Evolutionary conservation across 768 basidiomycete species (phyloP).

Genomic region (Hortiboletus flavorubellus): DNA sequence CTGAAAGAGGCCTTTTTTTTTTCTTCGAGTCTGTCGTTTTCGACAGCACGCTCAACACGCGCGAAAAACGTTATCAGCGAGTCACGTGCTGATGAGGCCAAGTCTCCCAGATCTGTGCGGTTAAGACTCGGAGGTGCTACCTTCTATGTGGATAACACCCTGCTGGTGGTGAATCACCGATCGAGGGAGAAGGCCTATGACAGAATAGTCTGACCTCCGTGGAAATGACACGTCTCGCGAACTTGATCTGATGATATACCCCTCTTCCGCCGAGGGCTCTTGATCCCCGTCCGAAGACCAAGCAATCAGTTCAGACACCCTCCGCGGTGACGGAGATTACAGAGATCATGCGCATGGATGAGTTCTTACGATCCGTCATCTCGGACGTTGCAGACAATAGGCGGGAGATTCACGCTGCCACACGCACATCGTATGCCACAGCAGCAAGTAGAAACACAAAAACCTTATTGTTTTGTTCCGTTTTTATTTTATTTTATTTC

Average conservation of each 20-base stretch:
- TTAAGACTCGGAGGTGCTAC: neutral
- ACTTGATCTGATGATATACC: neutral
- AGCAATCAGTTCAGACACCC: neutral
- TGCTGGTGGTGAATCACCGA: no score
- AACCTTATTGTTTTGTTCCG: neutral
- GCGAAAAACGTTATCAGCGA: conserved; percentile 1
- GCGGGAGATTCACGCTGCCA: neutral
- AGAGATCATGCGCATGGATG: neutral
- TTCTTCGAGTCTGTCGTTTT: neutral
- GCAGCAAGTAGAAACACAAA: neutral
- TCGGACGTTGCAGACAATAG: neutral
- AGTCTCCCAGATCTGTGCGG: neutral
- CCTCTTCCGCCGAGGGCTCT: neutral
- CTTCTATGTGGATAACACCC: no score
- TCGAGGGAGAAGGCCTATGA: no score
- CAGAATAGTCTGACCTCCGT: no score
- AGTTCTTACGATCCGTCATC: neutral
- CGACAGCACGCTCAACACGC: neutral
- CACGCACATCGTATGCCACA: neutral
- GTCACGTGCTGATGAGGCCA: conserved; percentile 15
- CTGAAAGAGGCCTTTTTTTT: neutral
- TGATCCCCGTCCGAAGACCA: neutral
- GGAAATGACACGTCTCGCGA: no score
- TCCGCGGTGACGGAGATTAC: conserved; percentile 6
- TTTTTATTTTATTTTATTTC: neutral